Percentiles rank a stretch among this genome's conserved stretches.
Conservation (phyloP, 495 filamentous ascomycete genomes). For the Umbilicaria muhlenbergii region DNA sequence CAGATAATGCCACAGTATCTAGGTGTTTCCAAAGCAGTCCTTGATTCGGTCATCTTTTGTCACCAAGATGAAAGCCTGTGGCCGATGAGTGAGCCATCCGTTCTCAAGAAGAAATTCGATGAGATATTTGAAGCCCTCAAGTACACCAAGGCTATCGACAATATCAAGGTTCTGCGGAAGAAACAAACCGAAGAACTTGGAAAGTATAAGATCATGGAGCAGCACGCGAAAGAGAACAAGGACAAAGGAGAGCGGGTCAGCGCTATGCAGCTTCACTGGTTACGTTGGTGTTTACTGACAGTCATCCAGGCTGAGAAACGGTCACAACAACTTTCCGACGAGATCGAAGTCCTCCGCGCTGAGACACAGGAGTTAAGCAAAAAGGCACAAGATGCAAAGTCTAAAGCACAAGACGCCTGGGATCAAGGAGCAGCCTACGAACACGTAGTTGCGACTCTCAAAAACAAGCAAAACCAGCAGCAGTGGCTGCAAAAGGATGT, state of each 20-base stretch:
- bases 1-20: slow-evolving; percentile 72
- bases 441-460: slow-evolving; percentile 50
- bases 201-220: slow-evolving; percentile 53
- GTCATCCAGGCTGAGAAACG: slow-evolving; percentile 37
- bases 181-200: slow-evolving; percentile 59
- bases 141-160: slow-evolving; percentile 94
- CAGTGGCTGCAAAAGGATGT: slow-evolving; percentile 46
- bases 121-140: slow-evolving; percentile 95
- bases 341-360: slow-evolving; percentile 52
- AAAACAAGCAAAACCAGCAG: slow-evolving; percentile 60
- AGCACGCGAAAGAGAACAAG: slow-evolving; percentile 70
- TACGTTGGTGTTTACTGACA: background rate
- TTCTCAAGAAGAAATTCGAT: slow-evolving; percentile 85
- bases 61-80: slow-evolving; percentile 96
- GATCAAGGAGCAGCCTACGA: slow-evolving; percentile 44
- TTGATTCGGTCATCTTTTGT: slow-evolving; percentile 94
- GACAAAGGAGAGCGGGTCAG: slow-evolving; percentile 55
- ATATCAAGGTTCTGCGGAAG: slow-evolving; percentile 75
- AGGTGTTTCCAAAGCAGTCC: slow-evolving; percentile 76
- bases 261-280: background rate
- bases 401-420: slow-evolving; percentile 42
- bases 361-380: slow-evolving; percentile 40
- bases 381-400: slow-evolving; percentile 37
- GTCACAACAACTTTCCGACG: slow-evolving; percentile 44
- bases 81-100: slow-evolving; percentile 83